phyloP scores from a whole-genome alignment of 192 early-diverging fungal species.

The Rhizophagus sp. region DNA sequence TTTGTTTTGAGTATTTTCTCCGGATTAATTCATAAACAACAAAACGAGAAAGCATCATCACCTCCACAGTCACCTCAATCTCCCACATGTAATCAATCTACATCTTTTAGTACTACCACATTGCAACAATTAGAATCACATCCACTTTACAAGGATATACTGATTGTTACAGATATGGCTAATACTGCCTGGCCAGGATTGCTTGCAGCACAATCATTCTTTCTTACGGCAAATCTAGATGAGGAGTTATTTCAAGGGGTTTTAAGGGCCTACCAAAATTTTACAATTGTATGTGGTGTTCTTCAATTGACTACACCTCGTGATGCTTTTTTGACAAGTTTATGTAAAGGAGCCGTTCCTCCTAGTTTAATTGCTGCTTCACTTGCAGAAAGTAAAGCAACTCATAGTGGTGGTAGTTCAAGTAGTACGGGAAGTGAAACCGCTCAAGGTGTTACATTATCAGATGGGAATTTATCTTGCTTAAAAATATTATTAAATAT shows the following conservation, averaged over 20 bases:
- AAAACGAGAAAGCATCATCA: slow-evolving; percentile 23
- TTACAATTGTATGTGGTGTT: slow-evolving; percentile 79
- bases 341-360: slow-evolving; percentile 87
- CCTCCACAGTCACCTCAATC: slow-evolving; percentile 15
- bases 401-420: slow-evolving; percentile 9
- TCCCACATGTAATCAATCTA: slow-evolving; percentile 36
- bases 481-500: slow-evolving; percentile 72
- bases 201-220: slow-evolving; percentile 74
- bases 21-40: slow-evolving; percentile 36
- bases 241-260: slow-evolving; percentile 77
- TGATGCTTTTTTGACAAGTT: slow-evolving; percentile 80
- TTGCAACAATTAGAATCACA: slow-evolving; percentile 34
- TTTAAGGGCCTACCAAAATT: slow-evolving; percentile 70
- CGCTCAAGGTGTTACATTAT: slow-evolving; percentile 49
- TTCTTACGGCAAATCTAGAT: slow-evolving; percentile 77
- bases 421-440: not conserved
- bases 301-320: slow-evolving; percentile 76
- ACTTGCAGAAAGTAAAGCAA: slow-evolving; percentile 30
- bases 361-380: slow-evolving; percentile 40
- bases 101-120: slow-evolving; percentile 31
- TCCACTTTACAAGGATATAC: slow-evolving; percentile 43
- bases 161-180: slow-evolving; percentile 75
- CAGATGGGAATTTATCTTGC: slow-evolving; percentile 77
- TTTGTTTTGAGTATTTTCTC: slow-evolving; percentile 65
- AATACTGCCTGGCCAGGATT: slow-evolving; percentile 80